Evolutionary conservation across 1,139 yeast genomes (phyloP), one percentile per base, ranked within the genome.

Genomic region (Diutina mesorugosa): DNA sequence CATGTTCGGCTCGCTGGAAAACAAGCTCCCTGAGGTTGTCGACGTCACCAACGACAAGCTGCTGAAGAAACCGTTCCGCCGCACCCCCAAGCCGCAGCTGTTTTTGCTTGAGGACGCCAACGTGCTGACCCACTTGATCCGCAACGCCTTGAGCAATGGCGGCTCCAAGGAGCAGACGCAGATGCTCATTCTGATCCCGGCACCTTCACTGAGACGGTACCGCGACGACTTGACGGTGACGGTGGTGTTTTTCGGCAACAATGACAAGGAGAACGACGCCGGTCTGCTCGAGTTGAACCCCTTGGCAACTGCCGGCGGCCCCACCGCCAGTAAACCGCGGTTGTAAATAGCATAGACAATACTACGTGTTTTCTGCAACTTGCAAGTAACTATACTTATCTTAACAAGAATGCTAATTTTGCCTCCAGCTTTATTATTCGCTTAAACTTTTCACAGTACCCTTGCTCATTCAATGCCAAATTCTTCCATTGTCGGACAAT

Each of bases 181-280:
- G 14, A 87, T 95, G 81, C 74, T 93, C 59, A 85, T 91, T 28
- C 86, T 95, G 56, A 90, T 93, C 58, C 98, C 99, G n/a, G 82
- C 90, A 47, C 97, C 99, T 1, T 80, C 87, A 61, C 87, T 97
- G 26, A 83, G 99, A 69, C 80, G 90, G 55, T 93, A 91, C 70
- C 82, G 99, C 69, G 99, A 93, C 72, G 99, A 93, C 67, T 77
- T 93, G 65, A 91, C 98, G 0, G 98, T 91, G 9, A 90, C 97
- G 2, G 99, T 93, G 30, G 90, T 91, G 4, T 50, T 50, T 32
- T 93, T 93, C 70, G 93, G 93, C 67, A 95, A 32, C 18, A 38
- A 50, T 14, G 53, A 95, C 14, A 78, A 80, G 35, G 80, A 74
- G 55, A 68, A 70, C 8, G 80, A 76, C 52, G 66, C 64, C 38